Evolutionary conservation across 1,284 basidiomycete genomes (phyloP), one percentile per base, ranked within the genome.

Genomic region (Tilletiopsis washingtonensis): DNA sequence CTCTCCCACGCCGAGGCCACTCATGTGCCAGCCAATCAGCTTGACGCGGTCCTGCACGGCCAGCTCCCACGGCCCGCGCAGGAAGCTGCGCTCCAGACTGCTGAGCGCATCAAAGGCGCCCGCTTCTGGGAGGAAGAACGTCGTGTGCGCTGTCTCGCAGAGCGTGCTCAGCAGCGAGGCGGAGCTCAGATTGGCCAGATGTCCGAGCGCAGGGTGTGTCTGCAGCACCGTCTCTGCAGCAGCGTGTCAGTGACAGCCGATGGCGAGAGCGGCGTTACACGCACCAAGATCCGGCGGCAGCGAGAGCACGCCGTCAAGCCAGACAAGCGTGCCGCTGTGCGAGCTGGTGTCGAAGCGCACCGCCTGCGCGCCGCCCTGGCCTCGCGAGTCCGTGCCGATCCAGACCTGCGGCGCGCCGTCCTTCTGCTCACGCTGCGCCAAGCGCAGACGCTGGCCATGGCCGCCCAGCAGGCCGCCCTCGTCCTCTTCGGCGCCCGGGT

Each of bases 71-170:
- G 53, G n/a, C 20, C 65, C 61, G 19, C 49, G 53, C n/a, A 72
- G 54, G 36, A 64, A 72, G 5, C 45, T 43, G 6, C 47, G 54
- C 47, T 72, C 68, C 15, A 72, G 49, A 9, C 40, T 12, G 19
- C 49, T 43, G 23, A 72, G 63, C 19, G 47, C 40, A 4, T 77
- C 81, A 83, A 78, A 96, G 9, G 94, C 91, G 21, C 80, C 76
- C 66, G 94, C 81, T 14, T 84, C 78, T 0, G 94, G 93, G 2
- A 94, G 79, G 73, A 99, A 99, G 32, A 98, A 64, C 0, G 93
- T 96, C 27, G 94, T 76, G 64, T 86, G 83, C 0, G 87, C 76
- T 0, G 51, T 65, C 4, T 57, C 57, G 5, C 63, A 58, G 11
- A 72, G 47, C 11, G 56, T 60, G 20, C 54, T 51, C 12, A 71